These are phyloP conservation scores for Entelexis paramagnoliae DNA, from an alignment of 1,139 yeast species.

Conservation along the genomic window DNA sequence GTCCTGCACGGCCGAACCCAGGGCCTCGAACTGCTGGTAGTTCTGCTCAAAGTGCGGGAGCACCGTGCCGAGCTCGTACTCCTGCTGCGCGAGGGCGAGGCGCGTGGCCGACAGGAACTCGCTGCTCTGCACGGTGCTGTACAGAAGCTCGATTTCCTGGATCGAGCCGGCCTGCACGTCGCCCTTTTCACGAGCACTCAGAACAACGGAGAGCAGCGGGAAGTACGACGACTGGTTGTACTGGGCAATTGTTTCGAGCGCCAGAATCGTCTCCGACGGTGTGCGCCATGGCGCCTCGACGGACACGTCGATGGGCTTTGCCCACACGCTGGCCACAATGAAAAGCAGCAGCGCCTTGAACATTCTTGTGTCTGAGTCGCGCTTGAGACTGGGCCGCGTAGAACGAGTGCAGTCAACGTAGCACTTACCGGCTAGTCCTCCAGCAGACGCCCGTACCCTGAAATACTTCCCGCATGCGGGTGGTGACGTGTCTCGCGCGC, in stretches of 20 bases:
- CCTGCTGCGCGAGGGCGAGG: conserved; percentile 39
- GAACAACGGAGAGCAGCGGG: conserved; percentile 38
- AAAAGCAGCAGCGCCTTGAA: background rate
- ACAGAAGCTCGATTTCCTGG: conserved; percentile 38
- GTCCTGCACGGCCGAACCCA: conserved; percentile 15
- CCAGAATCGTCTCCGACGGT: conserved; percentile 9
- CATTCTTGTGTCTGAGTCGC: background rate
- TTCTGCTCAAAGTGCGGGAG: conserved; percentile 60
- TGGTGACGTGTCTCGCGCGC: background rate
- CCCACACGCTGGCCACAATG: conserved; percentile 1
- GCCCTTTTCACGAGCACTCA: conserved; percentile 26
- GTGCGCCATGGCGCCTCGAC: conserved; percentile 16
- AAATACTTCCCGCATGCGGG: background rate
- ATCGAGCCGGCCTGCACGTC: conserved; percentile 16
- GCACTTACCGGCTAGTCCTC: too few relatives aligned
- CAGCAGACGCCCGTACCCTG: background rate
- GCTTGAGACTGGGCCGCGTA: too few relatives aligned
- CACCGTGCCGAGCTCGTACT: conserved; percentile 43
- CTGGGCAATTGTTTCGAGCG: conserved; percentile 46
- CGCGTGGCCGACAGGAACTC: conserved; percentile 24
- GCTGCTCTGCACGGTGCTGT: conserved; percentile 29
- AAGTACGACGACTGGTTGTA: conserved; percentile 43
- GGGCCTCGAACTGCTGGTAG: conserved; percentile 41
- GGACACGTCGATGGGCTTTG: conserved; percentile 15
- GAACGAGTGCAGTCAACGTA: too few relatives aligned